Percentiles rank a stretch among this genome's conserved stretches.
phyloP scores from a whole-genome alignment of 208 protist genomes.

The Kentomonas sorsogonicus region DNA sequence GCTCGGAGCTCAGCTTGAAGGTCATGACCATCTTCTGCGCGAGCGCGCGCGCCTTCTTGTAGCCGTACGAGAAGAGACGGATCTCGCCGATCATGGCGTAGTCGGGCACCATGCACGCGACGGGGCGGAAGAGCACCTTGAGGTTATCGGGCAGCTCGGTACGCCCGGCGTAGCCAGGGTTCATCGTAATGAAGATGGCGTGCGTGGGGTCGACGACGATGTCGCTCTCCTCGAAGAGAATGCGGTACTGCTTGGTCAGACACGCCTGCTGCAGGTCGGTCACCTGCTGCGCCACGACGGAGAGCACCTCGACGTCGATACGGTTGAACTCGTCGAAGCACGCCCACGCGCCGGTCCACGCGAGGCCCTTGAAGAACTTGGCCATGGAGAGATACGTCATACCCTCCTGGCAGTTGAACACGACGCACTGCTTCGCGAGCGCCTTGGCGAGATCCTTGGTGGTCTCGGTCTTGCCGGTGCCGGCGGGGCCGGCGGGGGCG shows the following conservation, averaged over 20 bases:
- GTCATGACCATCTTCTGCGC: conserved; percentile 97
- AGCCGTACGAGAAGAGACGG: conserved; percentile 97
- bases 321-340: conserved; percentile 99
- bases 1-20: conserved; percentile 97
- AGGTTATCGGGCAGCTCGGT: conserved; percentile 99
- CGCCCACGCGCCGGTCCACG: conserved; percentile 95
- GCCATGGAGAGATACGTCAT: conserved; percentile 95
- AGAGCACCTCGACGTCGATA: conserved; percentile 97
- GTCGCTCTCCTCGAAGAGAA: conserved; percentile 92
- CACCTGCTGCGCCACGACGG: conserved; percentile 96
- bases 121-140: conserved; percentile 96
- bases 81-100: conserved; percentile 99
- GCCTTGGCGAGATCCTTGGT: conserved; percentile 97
- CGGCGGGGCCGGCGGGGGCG: conserved; percentile 88
- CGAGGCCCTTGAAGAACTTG: conserved; percentile 97
- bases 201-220: conserved; percentile 93
- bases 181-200: conserved; percentile 98
- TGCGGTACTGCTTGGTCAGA: conserved; percentile 88
- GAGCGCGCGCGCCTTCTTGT: conserved; percentile 92
- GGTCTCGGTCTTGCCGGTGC: conserved; percentile 95
- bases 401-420: conserved; percentile 97
- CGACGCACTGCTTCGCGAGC: conserved; percentile 96
- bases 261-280: conserved; percentile 94
- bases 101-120: conserved; percentile 98
- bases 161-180: conserved; percentile 98